Conservation (phyloP, 2,329 filamentous ascomycete species). For the Fusarium chaquense region DNA sequence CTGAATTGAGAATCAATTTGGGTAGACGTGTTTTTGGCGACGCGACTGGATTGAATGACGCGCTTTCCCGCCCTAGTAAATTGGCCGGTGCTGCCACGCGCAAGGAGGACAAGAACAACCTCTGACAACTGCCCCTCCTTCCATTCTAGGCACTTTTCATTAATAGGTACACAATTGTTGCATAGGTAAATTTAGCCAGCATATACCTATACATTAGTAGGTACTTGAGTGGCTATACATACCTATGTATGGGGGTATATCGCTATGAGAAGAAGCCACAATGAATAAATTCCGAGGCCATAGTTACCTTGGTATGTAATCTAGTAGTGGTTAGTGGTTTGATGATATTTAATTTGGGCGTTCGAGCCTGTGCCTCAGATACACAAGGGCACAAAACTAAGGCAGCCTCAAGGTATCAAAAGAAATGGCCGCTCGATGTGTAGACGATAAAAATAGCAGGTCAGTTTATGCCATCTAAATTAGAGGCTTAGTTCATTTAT, state of each 20-base stretch:
- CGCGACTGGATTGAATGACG: constrained; percentile 46
- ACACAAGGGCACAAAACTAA: neutral
- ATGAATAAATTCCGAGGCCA: neutral
- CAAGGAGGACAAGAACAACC: neutral
- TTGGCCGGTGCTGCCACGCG: constrained; percentile 20
- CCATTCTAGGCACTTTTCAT: constrained; percentile 11
- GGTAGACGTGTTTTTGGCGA: constrained; percentile 48
- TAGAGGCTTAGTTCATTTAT: too few species aligned
- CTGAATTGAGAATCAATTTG: constrained; percentile 44
- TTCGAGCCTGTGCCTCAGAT: neutral
- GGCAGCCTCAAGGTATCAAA: too few species aligned
- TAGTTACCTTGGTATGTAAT: too few species aligned
- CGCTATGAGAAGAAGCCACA: neutral
- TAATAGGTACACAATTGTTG: neutral
- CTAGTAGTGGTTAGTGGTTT: too few species aligned
- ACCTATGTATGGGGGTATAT: neutral
- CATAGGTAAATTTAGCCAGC: neutral
- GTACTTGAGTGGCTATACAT: neutral
- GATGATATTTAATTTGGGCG: neutral
- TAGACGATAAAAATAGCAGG: too few species aligned
- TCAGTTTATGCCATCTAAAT: too few species aligned
- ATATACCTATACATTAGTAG: neutral
- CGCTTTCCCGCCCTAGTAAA: constrained; percentile 36
- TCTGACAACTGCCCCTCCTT: constrained; percentile 34
- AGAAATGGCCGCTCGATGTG: too few species aligned